phyloP scores from a whole-genome alignment of 2,329 filamentous ascomycete genomes.

The Ceratocystis cubensis region DNA sequence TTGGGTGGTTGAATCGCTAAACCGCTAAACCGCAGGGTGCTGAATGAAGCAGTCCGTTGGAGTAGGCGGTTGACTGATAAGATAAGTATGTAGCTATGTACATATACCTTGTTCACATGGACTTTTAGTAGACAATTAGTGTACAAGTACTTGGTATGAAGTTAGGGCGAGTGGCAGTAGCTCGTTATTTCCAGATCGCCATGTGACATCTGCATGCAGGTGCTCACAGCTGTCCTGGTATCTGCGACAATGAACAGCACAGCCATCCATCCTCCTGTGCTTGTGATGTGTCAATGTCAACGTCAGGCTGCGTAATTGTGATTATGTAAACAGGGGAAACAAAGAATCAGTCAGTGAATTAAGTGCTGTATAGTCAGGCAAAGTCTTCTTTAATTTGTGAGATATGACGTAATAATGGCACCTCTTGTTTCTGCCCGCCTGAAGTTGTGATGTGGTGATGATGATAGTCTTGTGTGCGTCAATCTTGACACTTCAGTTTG shows the following conservation, averaged over 20 bases:
- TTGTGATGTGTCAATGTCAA: constrained; percentile 4
- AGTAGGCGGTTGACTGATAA: neutral
- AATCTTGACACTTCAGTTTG: neutral
- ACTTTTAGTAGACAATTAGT: neutral
- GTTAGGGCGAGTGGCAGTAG: no score
- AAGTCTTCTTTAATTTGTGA: neutral
- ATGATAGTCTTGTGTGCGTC: neutral
- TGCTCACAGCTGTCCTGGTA: neutral
- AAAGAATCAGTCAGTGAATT: neutral
- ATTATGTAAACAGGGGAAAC: neutral
- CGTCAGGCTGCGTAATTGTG: neutral
- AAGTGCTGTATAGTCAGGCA: no score
- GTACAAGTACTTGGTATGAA: neutral
- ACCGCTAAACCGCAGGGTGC: neutral
- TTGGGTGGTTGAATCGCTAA: neutral
- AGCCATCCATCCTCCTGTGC: neutral
- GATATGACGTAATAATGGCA: neutral
- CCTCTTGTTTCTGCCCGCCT: neutral
- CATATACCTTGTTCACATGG: no score
- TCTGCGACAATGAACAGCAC: neutral
- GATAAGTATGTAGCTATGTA: neutral
- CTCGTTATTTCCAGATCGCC: neutral
- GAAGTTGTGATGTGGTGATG: neutral
- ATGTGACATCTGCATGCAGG: neutral
- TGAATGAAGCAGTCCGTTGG: neutral